phyloP scores from a whole-genome alignment of 2,329 filamentous ascomycete genomes.

The Trichoderma oligosporum region DNA sequence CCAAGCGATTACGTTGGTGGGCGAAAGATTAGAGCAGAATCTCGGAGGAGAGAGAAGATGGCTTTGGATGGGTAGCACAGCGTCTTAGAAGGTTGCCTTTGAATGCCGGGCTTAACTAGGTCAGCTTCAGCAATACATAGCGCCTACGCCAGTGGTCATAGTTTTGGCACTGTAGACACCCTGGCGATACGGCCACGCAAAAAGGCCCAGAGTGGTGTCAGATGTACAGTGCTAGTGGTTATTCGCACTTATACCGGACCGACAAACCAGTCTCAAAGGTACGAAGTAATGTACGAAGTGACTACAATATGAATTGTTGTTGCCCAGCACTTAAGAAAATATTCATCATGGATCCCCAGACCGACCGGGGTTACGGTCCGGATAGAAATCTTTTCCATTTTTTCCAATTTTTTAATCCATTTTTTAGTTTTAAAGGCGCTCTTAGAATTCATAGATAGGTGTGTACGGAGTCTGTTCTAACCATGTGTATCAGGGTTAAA shows the following conservation, averaged over 20 bases:
- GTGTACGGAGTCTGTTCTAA: too few species aligned
- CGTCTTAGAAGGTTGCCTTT: background rate
- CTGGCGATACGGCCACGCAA: background rate
- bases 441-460: too few species aligned
- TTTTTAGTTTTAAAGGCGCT: too few species aligned
- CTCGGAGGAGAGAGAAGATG: conserved; percentile 9
- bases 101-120: conserved; percentile 6
- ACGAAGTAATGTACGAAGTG: too few species aligned
- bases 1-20: background rate
- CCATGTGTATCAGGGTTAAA: too few species aligned
- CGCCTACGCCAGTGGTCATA: conserved; percentile 1
- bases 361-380: background rate
- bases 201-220: background rate
- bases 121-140: conserved; percentile 15
- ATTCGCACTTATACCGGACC: conserved; percentile 4
- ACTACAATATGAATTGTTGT: too few species aligned
- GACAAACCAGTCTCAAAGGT: conserved; percentile 5
- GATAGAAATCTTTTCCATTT: too few species aligned
- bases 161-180: background rate
- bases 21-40: conserved; percentile 2
- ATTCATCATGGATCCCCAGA: background rate
- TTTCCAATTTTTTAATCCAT: too few species aligned
- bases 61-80: conserved; percentile 17
- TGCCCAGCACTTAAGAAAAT: background rate
- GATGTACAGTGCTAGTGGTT: background rate